These are phyloP conservation scores for Mucor velutinosus DNA, from an alignment of 371 early-diverging fungal genomes.

Conservation along the genomic window DNA sequence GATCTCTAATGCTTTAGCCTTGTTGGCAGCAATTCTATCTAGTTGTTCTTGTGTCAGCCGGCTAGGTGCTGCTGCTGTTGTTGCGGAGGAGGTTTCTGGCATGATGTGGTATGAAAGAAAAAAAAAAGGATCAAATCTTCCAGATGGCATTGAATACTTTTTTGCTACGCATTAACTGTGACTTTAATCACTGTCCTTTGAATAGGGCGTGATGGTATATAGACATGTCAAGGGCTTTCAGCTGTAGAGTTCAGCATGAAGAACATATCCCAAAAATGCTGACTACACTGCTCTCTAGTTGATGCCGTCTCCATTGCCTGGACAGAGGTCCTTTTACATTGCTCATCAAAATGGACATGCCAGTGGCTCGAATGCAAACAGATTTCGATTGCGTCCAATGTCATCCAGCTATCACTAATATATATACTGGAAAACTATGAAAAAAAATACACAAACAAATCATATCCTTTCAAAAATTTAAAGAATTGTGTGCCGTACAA, in stretches of 20 bases:
- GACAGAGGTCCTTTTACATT: background rate
- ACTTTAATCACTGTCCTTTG: background rate
- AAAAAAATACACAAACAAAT: too few relatives aligned
- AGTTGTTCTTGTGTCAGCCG: slow-evolving; percentile 4
- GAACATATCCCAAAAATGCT: too few relatives aligned
- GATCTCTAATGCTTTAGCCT: slow-evolving; percentile 23
- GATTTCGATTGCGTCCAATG: background rate
- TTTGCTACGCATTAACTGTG: slow-evolving; percentile 8
- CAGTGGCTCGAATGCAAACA: background rate
- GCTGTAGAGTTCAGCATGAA: background rate
- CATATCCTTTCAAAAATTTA: too few relatives aligned
- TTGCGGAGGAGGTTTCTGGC: background rate
- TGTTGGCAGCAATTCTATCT: slow-evolving; percentile 23
- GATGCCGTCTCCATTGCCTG: background rate
- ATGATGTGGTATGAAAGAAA: background rate
- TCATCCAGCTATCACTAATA: background rate
- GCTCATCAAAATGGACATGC: background rate
- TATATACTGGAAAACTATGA: too few relatives aligned
- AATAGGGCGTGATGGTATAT: background rate
- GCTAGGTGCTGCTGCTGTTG: background rate
- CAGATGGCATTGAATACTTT: background rate
- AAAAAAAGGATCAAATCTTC: background rate
- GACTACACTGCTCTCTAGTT: too few relatives aligned
- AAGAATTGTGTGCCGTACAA: too few relatives aligned
- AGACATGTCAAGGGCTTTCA: background rate